Evolutionary conservation across 331 rosid genomes (phyloP).

Genomic region (Spiraea crenata): DNA sequence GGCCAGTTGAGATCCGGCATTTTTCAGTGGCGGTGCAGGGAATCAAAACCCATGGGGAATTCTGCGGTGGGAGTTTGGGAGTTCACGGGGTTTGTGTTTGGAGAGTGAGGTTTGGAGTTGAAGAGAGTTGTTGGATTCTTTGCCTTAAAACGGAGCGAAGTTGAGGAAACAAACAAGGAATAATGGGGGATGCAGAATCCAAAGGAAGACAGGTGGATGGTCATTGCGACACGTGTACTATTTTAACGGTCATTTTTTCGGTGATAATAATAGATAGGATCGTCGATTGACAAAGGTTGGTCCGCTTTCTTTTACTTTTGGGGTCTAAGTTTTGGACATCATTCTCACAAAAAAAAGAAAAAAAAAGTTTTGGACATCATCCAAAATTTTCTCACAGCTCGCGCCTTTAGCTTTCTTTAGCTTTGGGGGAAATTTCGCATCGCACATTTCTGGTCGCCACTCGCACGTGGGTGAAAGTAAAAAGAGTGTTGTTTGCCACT

Average conservation of each 20-base stretch:
- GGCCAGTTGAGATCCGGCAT: conserved; percentile 35
- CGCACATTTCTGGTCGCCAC: too few relatives aligned
- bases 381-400: too few relatives aligned
- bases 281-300: conserved; percentile 2
- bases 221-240: conserved; percentile 42
- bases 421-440: too few relatives aligned
- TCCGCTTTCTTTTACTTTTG: background rate
- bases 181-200: conserved; percentile 45
- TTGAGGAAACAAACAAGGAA: conserved; percentile 33
- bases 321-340: too few relatives aligned
- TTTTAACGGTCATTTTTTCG: conserved; percentile 46
- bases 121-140: conserved; percentile 25
- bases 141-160: conserved; percentile 24
- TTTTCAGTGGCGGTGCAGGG: background rate
- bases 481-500: too few relatives aligned
- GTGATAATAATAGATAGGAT: background rate
- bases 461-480: too few relatives aligned
- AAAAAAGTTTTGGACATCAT: too few relatives aligned
- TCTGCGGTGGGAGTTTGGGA: background rate
- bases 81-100: conserved; percentile 12
- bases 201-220: conserved; percentile 50
- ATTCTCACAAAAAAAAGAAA: too few relatives aligned
- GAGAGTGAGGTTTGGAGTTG: background rate
- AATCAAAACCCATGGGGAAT: conserved; percentile 31
- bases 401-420: too few relatives aligned